Percentiles rank a stretch among this genome's conserved stretches.
These are phyloP conservation scores for Mercurialis annua DNA, from an alignment of 345 rosid genomes.

Conservation along the genomic window DNA sequence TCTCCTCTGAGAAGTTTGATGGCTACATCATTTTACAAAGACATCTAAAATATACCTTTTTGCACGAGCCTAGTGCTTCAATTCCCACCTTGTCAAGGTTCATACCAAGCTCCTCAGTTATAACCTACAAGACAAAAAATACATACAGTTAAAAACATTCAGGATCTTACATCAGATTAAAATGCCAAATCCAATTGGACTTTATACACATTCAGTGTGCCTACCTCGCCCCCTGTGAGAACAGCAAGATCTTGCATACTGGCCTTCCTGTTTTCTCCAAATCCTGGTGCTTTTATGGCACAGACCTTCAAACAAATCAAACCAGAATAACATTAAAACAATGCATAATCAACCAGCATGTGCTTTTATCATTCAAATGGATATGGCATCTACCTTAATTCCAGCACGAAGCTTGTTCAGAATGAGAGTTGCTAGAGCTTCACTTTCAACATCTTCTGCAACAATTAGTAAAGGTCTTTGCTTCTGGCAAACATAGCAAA, in stretches of 20 bases:
- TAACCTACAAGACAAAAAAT: conserved; percentile 41
- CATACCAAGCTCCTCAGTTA: conserved; percentile 91
- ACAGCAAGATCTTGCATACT: conserved; percentile 75
- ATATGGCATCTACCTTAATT: conserved; percentile 54
- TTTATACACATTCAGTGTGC: not conserved
- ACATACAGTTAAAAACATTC: not conserved
- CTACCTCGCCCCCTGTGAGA: conserved; percentile 88
- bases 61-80: conserved; percentile 81
- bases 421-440: conserved; percentile 81
- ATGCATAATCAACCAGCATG: not conserved
- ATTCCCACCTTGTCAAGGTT: conserved; percentile 80
- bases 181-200: not conserved
- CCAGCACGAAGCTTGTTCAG: conserved; percentile 95
- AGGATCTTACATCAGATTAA: not conserved
- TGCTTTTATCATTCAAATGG: not conserved
- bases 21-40: not conserved
- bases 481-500: conserved; percentile 37
- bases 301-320: conserved; percentile 49
- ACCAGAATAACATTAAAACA: not conserved
- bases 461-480: conserved; percentile 83
- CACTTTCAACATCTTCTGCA: conserved; percentile 93
- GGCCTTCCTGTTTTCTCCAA: conserved; percentile 92
- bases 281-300: conserved; percentile 96
- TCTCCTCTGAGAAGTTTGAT: not conserved
- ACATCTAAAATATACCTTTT: conserved; percentile 44